Evolutionary conservation across 1,284 basidiomycete species (phyloP).

Genomic region (Pterula multifida): DNA sequence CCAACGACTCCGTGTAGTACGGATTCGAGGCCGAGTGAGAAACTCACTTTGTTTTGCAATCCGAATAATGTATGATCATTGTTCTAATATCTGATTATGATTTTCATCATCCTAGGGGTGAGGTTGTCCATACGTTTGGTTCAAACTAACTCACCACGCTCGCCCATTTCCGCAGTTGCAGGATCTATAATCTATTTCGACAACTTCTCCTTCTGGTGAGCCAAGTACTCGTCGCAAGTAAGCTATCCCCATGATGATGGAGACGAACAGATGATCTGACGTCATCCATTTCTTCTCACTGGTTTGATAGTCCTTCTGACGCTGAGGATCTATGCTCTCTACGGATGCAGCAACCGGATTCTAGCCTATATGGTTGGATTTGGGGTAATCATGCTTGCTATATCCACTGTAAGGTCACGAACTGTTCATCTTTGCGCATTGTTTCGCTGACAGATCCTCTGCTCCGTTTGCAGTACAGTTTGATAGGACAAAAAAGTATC

Average conservation of each 20-base stretch:
- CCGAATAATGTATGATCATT: too few relatives aligned
- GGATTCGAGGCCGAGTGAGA: too few relatives aligned
- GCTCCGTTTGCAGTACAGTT: background rate
- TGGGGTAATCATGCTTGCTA: conserved; percentile 14
- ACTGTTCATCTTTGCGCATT: background rate
- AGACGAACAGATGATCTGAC: too few relatives aligned
- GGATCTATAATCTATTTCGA: conserved; percentile 15
- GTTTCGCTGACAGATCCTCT: background rate
- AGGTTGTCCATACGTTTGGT: conserved; percentile 10
- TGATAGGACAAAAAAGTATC: conserved; percentile 20
- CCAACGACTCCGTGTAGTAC: too few relatives aligned
- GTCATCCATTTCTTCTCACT: background rate
- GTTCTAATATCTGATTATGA: too few relatives aligned
- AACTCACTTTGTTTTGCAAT: too few relatives aligned
- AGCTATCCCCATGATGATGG: conserved; percentile 12
- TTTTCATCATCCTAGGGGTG: background rate
- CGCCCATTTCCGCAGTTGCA: background rate
- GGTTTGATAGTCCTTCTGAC: conserved; percentile 22
- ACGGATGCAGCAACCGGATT: conserved; percentile 20
- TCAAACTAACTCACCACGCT: too few relatives aligned
- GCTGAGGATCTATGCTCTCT: conserved; percentile 28
- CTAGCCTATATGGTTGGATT: conserved; percentile 17
- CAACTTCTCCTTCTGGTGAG: conserved; percentile 26
- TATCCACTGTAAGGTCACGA: conserved; percentile 17
- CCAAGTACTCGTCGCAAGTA: conserved; percentile 28